These are phyloP conservation scores for Hyphopichia homilentoma DNA, from an alignment of 805 yeast species.

Conservation along the genomic window DNA sequence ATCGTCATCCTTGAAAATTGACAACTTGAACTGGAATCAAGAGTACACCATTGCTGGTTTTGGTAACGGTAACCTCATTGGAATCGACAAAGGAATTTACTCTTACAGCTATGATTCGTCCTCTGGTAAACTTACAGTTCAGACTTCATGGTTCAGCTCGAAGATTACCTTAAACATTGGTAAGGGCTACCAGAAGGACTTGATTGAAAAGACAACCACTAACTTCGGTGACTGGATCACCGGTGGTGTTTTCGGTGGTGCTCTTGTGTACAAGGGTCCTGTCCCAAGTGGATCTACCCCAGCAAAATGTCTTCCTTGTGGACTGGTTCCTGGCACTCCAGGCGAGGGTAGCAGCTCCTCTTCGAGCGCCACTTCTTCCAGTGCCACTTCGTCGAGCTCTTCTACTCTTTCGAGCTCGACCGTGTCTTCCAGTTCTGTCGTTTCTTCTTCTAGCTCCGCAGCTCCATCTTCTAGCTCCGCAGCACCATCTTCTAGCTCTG, in stretches of 20 bases:
- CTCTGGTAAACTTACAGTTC: slow-evolving; percentile 1
- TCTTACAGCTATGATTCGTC: slow-evolving; percentile 4
- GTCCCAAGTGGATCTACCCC: background rate
- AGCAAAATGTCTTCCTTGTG: background rate
- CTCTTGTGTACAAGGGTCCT: background rate
- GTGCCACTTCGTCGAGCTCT: background rate
- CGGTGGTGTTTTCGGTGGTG: background rate
- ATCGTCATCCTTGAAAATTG: slow-evolving; percentile 8
- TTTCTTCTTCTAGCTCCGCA: slow-evolving; percentile 1
- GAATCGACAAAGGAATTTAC: slow-evolving; percentile 13
- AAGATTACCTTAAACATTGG: background rate
- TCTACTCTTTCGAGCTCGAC: background rate
- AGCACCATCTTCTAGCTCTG: background rate
- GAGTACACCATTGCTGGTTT: slow-evolving; percentile 22
- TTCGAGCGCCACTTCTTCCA: background rate
- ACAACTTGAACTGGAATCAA: slow-evolving; percentile 11
- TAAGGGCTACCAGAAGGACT: background rate
- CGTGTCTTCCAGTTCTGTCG: background rate
- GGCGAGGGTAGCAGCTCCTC: background rate
- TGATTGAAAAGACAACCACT: background rate
- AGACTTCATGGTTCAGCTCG: background rate
- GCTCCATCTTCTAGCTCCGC: background rate
- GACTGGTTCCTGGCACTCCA: background rate
- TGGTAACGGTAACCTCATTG: slow-evolving; percentile 26
- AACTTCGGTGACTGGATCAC: background rate